Evolutionary conservation across 495 filamentous ascomycete species (phyloP), one percentile per base, ranked within the genome.

Genomic region (Tuber calosporum): DNA sequence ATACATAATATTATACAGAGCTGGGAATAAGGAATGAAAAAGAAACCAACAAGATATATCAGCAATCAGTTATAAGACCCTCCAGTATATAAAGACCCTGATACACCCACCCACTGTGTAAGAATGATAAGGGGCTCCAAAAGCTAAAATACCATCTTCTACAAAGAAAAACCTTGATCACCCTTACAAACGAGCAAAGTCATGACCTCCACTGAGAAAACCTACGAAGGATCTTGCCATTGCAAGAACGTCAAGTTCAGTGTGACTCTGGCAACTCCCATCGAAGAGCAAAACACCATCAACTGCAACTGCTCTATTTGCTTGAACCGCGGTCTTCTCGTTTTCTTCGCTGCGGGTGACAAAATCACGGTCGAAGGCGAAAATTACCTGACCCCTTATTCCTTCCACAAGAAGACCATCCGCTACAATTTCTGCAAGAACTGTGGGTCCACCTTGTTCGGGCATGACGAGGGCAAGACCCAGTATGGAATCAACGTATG

Each of bases 401-500:
- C 39, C 26, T 74, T 74, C 73, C 41, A 74, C 42, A 74, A 74
- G 69, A 53, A 67, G 19, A 8, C 41, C 15, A 72, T 74, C 26
- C 48, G n/a, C 7, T 74, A 68, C 39, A 48, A 70, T 22, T 74
- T 74, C 40, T 74, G 73, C 40, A 74, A 74, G 41, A 72, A 72
- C 36, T 74, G 73, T 40, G 73, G 73, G 36, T 74, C 73, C 6
- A 62, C 36, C 36, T 48, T 74, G 34, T 72, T 74, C n/a, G 73
- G 73, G 8, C 73, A 72, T 34, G 41, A 38, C 13, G 20, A 74
- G 22, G 69, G 41, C n/a, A 58, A 38, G 68, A 68, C 73, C 5
- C 53, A 74, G 22, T 74, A 74, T 39, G 73, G 73, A 48, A 53
- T 74, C 8, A 74, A 74, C n/a, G 73, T 74, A 72, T 68, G 69